phyloP scores from a whole-genome alignment of 768 basidiomycete species.

The Macrolepiota dolichaula region DNA sequence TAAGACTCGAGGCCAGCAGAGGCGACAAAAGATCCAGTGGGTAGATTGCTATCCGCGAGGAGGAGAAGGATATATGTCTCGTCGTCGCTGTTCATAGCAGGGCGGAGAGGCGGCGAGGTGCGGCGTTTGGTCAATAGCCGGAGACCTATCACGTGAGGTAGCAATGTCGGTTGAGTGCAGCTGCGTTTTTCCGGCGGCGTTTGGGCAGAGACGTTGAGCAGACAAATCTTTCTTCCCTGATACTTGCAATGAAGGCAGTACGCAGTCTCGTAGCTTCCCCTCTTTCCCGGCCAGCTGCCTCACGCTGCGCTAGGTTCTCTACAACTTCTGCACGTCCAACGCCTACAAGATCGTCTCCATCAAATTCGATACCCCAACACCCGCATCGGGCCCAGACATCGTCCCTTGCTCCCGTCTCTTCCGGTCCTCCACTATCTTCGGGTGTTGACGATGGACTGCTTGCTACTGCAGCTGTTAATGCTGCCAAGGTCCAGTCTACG shows the following conservation, averaged over 20 bases:
- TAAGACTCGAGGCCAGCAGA: conserved; percentile 93
- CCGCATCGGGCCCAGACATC: conserved; percentile 4
- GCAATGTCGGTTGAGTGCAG: not conserved
- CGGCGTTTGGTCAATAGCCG: not conserved
- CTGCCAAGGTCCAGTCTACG: not conserved
- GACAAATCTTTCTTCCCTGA: not conserved
- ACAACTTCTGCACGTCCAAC: not conserved
- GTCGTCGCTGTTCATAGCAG: conserved; percentile 32
- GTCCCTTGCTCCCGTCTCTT: conserved; percentile 9
- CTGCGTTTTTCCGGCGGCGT: conserved; percentile 21
- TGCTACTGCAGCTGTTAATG: not conserved
- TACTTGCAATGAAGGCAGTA: conserved; percentile 26
- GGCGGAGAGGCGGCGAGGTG: not conserved
- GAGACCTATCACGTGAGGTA: conserved; percentile 1
- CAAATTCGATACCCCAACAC: not conserved
- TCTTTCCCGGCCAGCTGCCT: not conserved
- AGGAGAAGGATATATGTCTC: conserved; percentile 75
- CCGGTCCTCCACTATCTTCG: not conserved
- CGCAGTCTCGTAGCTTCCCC: conserved; percentile 15
- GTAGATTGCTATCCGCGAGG: conserved; percentile 89
- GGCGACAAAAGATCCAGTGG: conserved; percentile 95
- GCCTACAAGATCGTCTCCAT: not conserved
- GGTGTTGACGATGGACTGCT: not conserved
- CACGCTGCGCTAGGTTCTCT: conserved; percentile 7
- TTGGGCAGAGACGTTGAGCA: conserved; percentile 9